Percentiles rank a stretch among this genome's conserved stretches.
Evolutionary conservation across 208 protist genomes (phyloP).

Genomic region (Acanthamoeba lenticulata): DNA sequence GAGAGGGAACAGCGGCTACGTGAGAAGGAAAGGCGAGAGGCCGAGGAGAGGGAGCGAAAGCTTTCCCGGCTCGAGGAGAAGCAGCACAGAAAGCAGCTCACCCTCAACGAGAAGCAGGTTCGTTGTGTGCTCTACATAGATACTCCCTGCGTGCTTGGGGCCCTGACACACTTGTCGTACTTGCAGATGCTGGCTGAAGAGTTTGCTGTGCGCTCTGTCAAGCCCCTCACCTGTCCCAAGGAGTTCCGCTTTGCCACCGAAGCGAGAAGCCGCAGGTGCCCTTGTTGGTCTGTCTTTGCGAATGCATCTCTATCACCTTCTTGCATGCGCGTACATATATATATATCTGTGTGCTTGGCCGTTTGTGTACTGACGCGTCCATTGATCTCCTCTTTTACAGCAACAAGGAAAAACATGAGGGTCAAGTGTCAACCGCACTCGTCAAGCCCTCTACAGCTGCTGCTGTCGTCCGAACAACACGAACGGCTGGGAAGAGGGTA

Average conservation of each 20-base stretch:
- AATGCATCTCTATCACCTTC: too few relatives aligned
- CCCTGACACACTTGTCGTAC: not conserved
- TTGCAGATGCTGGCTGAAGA: not conserved
- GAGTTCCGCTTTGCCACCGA: slow-evolving; percentile 43
- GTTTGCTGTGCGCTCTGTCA: not conserved
- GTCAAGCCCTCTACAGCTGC: not conserved
- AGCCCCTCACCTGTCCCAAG: slow-evolving; percentile 7
- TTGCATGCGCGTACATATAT: too few relatives aligned
- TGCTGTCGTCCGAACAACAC: not conserved
- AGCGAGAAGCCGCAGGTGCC: slow-evolving; percentile 13
- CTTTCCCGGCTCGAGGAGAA: not conserved
- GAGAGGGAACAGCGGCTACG: not conserved
- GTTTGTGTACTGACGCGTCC: not conserved
- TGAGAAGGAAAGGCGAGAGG: not conserved
- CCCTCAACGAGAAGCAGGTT: slow-evolving; percentile 13
- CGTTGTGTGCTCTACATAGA: not conserved
- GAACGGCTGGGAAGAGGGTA: too few relatives aligned
- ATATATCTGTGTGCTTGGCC: too few relatives aligned
- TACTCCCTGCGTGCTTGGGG: not conserved
- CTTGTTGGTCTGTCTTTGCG: not conserved
- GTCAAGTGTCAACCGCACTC: not conserved
- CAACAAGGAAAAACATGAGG: not conserved
- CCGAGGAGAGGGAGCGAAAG: slow-evolving; percentile 26
- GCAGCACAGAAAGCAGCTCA: not conserved
- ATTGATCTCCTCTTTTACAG: not conserved